Evolutionary conservation across 1,284 basidiomycete genomes (phyloP).

Genomic region (Pseudozyma hubeiensis): DNA sequence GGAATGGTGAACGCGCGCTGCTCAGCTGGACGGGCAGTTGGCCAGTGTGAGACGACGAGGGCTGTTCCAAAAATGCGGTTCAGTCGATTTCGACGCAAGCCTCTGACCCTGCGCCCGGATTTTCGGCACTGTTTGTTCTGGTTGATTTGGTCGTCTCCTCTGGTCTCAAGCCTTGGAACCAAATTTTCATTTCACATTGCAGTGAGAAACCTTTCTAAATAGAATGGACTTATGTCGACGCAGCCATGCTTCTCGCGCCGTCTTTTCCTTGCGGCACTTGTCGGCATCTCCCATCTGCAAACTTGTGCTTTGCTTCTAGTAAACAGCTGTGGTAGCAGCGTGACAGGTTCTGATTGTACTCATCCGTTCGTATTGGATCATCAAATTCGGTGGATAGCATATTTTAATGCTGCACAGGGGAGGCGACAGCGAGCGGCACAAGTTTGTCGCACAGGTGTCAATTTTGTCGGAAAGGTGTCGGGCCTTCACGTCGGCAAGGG

Average conservation of each 20-base stretch:
- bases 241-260: conserved; percentile 3
- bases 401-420: no score
- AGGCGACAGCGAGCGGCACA: no score
- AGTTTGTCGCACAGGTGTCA: no score
- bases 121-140: conserved; percentile 6
- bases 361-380: no score
- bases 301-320: no score
- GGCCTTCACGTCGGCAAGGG: conserved; percentile 12
- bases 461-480: not conserved
- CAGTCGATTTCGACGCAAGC: not conserved
- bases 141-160: conserved; percentile 14
- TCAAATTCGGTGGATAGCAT: no score
- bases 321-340: no score
- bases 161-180: not conserved
- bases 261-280: no score
- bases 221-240: conserved; percentile 5
- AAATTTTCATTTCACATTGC: not conserved
- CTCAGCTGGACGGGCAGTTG: conserved; percentile 7
- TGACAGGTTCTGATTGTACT: no score
- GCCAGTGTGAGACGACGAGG: not conserved
- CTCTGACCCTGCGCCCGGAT: conserved; percentile 8
- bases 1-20: conserved; percentile 5
- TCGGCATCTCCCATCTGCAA: no score
- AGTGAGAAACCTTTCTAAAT: no score
- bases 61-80: not conserved